Conservation (phyloP, 495 filamentous ascomycete species). For the Penicillium malachiteum region DNA sequence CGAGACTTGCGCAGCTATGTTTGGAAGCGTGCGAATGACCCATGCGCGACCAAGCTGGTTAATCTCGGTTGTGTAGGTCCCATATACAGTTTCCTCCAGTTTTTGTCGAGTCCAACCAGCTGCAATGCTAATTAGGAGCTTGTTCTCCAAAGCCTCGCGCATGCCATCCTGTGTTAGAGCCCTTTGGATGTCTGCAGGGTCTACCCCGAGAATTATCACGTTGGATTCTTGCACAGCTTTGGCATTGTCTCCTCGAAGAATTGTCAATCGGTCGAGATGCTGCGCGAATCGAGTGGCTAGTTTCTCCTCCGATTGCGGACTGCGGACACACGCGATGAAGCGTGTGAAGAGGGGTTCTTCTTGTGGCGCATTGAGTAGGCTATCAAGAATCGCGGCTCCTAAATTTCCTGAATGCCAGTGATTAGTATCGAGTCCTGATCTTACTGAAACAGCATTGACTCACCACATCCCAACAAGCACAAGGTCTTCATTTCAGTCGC, state of each 20-base stretch:
- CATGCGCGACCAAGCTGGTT: constrained; percentile 19
- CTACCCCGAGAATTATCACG: constrained; percentile 34
- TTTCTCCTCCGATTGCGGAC: constrained; percentile 19
- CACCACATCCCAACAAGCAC: constrained; percentile 41
- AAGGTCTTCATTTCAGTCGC: constrained; percentile 19
- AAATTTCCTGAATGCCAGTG: constrained; percentile 31
- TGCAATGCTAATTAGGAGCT: constrained; percentile 44
- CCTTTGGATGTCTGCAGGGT: constrained; percentile 29
- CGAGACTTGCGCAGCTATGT: constrained; percentile 38
- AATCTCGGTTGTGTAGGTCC: constrained; percentile 11
- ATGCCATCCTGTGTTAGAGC: constrained; percentile 26
- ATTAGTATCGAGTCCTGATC: not conserved
- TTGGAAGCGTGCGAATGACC: constrained; percentile 39
- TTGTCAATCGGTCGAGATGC: constrained; percentile 13
- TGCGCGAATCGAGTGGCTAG: constrained; percentile 17
- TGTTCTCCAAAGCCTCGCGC: constrained; percentile 22
- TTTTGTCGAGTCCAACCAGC: constrained; percentile 38
- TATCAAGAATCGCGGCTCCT: constrained; percentile 36
- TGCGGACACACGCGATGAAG: constrained; percentile 37
- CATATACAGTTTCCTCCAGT: constrained; percentile 31
- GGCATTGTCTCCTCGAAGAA: constrained; percentile 19
- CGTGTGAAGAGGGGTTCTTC: constrained; percentile 19
- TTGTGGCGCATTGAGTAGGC: constrained; percentile 21
- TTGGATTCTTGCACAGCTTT: constrained; percentile 21
- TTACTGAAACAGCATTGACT: not conserved